Evolutionary conservation across 768 basidiomycete species (phyloP).

Genomic region (Boletellus ananiceps): DNA sequence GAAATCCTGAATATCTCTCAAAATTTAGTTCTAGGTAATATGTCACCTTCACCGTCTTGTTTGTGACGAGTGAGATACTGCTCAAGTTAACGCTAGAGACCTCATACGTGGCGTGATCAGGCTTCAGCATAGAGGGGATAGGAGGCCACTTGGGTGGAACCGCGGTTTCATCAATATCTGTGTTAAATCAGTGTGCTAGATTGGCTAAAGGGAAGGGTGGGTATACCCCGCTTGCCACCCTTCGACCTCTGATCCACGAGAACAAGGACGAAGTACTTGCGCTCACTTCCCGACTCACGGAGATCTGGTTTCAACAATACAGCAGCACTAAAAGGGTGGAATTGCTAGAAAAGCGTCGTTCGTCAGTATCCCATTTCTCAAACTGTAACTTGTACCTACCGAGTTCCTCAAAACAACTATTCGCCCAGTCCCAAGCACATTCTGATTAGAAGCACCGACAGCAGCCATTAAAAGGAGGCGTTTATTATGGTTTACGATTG

Average conservation of each 20-base stretch:
- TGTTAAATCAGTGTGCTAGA: background rate
- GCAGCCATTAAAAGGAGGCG: slow-evolving; percentile 57
- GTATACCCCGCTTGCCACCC: slow-evolving; percentile 46
- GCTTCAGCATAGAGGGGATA: slow-evolving; percentile 39
- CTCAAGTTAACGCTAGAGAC: slow-evolving; percentile 58
- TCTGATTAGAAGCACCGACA: slow-evolving; percentile 58
- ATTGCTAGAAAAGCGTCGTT: slow-evolving; percentile 53
- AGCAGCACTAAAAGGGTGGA: slow-evolving; percentile 61
- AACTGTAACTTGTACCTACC: slow-evolving; percentile 42
- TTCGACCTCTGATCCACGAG: slow-evolving; percentile 65
- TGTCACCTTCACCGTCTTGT: slow-evolving; percentile 78
- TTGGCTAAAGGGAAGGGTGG: background rate
- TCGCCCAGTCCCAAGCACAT: slow-evolving; percentile 66
- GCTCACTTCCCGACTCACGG: slow-evolving; percentile 45
- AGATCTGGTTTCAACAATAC: slow-evolving; percentile 66
- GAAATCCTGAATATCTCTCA: background rate
- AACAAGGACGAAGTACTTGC: slow-evolving; percentile 65
- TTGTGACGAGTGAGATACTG: slow-evolving; percentile 74
- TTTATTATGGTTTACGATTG: slow-evolving; percentile 60
- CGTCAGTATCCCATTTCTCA: background rate
- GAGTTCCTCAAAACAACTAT: slow-evolving; percentile 80
- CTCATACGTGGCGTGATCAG: slow-evolving; percentile 61
- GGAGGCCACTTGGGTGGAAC: slow-evolving; percentile 82
- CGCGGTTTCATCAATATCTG: slow-evolving; percentile 55
- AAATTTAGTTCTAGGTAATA: slow-evolving; percentile 19